Conservation (phyloP, 768 basidiomycete species). For the Candolleomyces aberdarensis region DNA sequence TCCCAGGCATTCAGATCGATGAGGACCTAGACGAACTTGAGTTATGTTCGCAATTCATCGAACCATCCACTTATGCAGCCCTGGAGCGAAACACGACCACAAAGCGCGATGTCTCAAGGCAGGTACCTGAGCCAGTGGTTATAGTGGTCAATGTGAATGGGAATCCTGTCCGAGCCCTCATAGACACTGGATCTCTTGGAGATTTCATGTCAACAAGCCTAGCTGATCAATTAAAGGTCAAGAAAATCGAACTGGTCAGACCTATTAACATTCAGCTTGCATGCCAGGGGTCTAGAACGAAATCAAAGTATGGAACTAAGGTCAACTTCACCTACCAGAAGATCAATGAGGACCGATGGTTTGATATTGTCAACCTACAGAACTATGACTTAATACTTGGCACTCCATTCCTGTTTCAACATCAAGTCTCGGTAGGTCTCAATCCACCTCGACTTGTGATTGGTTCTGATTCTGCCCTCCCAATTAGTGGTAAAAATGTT, state of each 20-base stretch:
- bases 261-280: constrained; percentile 38
- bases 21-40: no score
- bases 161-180: constrained; percentile 25
- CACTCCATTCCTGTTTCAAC: constrained; percentile 35
- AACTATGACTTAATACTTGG: constrained; percentile 40
- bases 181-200: constrained; percentile 37
- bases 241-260: constrained; percentile 19
- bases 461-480: constrained; percentile 16
- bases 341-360: constrained; percentile 24
- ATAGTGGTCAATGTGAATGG: constrained; percentile 30
- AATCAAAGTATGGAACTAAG: constrained; percentile 26
- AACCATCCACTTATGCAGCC: constrained; percentile 7
- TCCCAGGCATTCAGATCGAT: no score
- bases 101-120: constrained; percentile 13
- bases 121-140: constrained; percentile 29
- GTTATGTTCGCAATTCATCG: no score
- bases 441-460: constrained; percentile 23
- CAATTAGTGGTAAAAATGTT: constrained; percentile 13
- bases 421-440: constrained; percentile 21
- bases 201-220: constrained; percentile 38
- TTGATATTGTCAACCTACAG: constrained; percentile 39
- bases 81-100: constrained; percentile 21
- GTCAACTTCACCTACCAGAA: constrained; percentile 30
- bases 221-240: constrained; percentile 32
- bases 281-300: constrained; percentile 35